Evolutionary conservation across 2,329 filamentous ascomycete species (phyloP), one percentile per base, ranked within the genome.

Genomic region (Aspergillus texensis): DNA sequence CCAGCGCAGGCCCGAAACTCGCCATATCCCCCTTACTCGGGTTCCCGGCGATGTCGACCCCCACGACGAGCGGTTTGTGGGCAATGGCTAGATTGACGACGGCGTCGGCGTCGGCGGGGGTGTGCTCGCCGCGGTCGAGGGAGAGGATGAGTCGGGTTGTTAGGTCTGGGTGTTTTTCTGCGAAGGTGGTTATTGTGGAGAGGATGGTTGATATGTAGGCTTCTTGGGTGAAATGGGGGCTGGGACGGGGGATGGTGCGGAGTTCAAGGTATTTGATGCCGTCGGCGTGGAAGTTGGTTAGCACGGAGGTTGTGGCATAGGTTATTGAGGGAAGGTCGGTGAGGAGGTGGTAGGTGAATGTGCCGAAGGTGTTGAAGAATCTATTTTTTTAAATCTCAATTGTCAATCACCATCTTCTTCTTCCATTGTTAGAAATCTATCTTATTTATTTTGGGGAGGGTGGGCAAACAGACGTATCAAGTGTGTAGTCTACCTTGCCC

Each of bases 251-350:
- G 1, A 91, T 95, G 0, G 92, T 94, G 50, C 92, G 88, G 28
- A 95, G 85, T 75, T 96, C 92, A 14, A 94, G 83, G 73, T 95
- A 94, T 61, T 86, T 83, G 19, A 94, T 89, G 41, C 91, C 90
- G 72, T 95, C 92, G 30, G 77, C 75, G 57, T 85, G 81, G 71
- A 95, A 96, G 70, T 88, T 85, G 24, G 79, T 65, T 8, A 93
- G 82, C 52, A 94, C 91, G 6, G 86, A 83, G 48, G 78, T 80
- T 1, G 91, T 93, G 30, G 90, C 87, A 69, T 86, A 83, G 46
- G 79, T 80, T 55, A 92, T 79, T 67, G 87, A 87, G 4, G 82
- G 76, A 12, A 83, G 77, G 70, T 91, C 87, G 71, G 87, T 87
- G 78, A 91, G 85, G 41, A 96, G 87, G 63, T 86, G 84, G 79